Base-by-base conservation (phyloP, 2,329 filamentous ascomycete species). In the Nothomitra cinnamomea region DNA sequence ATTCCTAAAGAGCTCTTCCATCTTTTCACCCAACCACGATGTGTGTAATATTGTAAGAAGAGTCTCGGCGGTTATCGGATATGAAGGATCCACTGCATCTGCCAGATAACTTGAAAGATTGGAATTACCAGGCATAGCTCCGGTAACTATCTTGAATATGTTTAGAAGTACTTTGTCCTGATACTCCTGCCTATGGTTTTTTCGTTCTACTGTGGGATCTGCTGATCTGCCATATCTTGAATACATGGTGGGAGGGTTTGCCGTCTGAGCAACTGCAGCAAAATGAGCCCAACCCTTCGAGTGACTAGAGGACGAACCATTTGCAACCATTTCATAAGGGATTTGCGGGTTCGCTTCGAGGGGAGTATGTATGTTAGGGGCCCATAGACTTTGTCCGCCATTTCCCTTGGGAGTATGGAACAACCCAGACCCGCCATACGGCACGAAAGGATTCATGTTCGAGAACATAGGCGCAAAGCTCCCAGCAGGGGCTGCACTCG, bases 1-100 rank as follows among this genome's bases (percentile, higher is more conserved):
- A 57, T 70, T 69, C 10, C 66, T 61, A 8, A 72, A 56, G 1
- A 71, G 59, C 24, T 70, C 64, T 1, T 65, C 65, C n/a, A 62
- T 62, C 35, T 64, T 65, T 36, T 67, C 63, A 7, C 45, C 45
- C 8, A 49, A 24, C 45, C 45, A 49, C 10, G 45, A 49, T 13
- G 45, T 35, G 24, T 49, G 25, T 17, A 49, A 24, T 24, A 49
- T 49, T 8, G 45, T 49, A n/a, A 49, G 45, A 19, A 49, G 45
- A 19, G 28, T 19, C 1, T 49, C 25, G 17, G 13, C 45, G 28
- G 25, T 28, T 5, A 49, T 24, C 12, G 45, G 45, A 17, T 49
- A 49, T 19, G 45, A 32, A 19, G n/a, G 24, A 32, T 32, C 28
- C 10, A 32, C 28, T 32, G 28, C 28, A 32, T 32, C 28, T 32